Evolutionary conservation across 306 rosid genomes (phyloP).

Genomic region (Hylodesmum podocarpum): DNA sequence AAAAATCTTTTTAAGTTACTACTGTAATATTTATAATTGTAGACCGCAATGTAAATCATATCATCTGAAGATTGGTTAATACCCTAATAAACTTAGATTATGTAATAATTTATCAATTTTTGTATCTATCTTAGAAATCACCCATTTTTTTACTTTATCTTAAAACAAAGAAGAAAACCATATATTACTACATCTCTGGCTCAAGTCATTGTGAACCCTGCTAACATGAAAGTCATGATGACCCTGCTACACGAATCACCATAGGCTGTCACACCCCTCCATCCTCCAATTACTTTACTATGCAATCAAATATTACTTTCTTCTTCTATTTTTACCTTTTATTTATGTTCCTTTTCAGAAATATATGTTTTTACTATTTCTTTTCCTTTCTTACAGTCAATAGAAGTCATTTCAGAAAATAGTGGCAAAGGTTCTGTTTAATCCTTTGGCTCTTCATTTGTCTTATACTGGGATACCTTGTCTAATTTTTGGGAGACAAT

Average conservation of each 20-base stretch:
- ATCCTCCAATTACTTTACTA: background rate
- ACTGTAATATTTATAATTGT: too few relatives aligned
- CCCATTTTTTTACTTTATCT: background rate
- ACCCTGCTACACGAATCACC: background rate
- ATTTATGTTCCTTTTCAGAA: background rate
- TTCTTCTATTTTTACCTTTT: background rate
- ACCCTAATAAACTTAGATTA: background rate
- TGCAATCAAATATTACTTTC: background rate
- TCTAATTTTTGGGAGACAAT: conserved; percentile 17
- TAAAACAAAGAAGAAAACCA: background rate
- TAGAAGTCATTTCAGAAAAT: conserved; percentile 1
- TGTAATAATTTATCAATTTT: background rate
- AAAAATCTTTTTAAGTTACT: too few relatives aligned
- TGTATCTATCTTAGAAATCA: background rate
- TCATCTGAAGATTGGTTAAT: background rate
- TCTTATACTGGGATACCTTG: conserved; percentile 17
- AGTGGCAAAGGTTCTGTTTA: background rate
- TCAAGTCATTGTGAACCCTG: background rate
- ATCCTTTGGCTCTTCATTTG: background rate
- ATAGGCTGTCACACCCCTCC: background rate
- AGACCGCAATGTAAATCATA: too few relatives aligned
- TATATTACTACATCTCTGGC: too few relatives aligned
- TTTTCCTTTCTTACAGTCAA: background rate
- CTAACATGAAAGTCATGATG: background rate
- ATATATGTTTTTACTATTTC: background rate